Conservation (phyloP, 1,284 basidiomycete genomes). For the Ustilago loliicola region DNA sequence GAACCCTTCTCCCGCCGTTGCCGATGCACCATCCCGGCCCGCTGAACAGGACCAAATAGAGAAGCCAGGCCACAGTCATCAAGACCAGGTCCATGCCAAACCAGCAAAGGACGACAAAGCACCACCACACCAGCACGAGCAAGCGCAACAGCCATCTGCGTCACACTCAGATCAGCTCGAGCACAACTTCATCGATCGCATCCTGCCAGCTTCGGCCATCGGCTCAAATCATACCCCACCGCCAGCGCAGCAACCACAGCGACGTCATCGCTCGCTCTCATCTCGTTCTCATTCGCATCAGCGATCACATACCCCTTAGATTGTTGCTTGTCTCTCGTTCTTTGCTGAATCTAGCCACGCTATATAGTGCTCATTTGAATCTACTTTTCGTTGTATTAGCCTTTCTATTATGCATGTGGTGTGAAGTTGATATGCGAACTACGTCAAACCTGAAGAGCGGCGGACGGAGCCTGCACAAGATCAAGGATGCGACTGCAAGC, state of each 20-base stretch:
- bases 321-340: background rate
- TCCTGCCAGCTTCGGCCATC: slow-evolving; percentile 2
- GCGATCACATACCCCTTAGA: slow-evolving; percentile 34
- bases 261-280: slow-evolving; percentile 33
- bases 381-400: background rate
- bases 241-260: slow-evolving; percentile 12
- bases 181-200: slow-evolving; percentile 3
- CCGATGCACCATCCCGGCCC: background rate
- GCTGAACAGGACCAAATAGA: background rate
- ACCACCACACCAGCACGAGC: background rate
- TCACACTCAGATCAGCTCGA: slow-evolving; percentile 12
- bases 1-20: slow-evolving; percentile 1
- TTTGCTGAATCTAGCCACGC: background rate
- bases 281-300: slow-evolving; percentile 39
- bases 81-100: background rate
- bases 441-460: background rate
- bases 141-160: background rate
- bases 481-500: slow-evolving; percentile 18
- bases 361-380: background rate
- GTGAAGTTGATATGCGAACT: background rate
- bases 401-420: background rate
- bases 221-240: slow-evolving; percentile 28
- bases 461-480: slow-evolving; percentile 3
- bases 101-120: background rate
- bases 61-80: background rate